Evolutionary conservation across 2,329 filamentous ascomycete genomes (phyloP).

Genomic region (Rugonectria rugulosa): DNA sequence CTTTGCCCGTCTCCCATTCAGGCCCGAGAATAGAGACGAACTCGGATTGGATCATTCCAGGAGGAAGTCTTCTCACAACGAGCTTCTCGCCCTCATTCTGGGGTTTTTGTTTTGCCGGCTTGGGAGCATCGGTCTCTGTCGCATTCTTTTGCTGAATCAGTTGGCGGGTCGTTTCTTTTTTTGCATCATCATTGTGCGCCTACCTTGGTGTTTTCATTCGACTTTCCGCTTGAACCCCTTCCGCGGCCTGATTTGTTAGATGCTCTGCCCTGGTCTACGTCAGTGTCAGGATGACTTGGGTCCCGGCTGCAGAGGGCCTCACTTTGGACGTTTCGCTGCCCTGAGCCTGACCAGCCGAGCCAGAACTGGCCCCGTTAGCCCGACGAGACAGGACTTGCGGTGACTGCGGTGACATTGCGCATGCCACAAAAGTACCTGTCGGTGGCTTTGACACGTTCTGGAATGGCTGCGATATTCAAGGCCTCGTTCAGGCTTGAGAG

Average conservation of each 20-base stretch:
- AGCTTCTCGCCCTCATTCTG: slow-evolving; percentile 75
- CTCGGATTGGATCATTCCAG: slow-evolving; percentile 82
- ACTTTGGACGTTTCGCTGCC: slow-evolving; percentile 41
- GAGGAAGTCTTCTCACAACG: slow-evolving; percentile 83
- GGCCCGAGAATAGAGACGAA: slow-evolving; percentile 76
- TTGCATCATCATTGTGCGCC: slow-evolving; percentile 12
- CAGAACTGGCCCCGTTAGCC: slow-evolving; percentile 43
- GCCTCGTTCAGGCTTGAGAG: slow-evolving; percentile 37
- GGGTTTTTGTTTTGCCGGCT: slow-evolving; percentile 41
- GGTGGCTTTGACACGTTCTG: slow-evolving; percentile 27
- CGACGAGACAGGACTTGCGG: slow-evolving; percentile 47
- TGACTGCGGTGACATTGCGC: slow-evolving; percentile 47
- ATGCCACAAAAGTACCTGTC: slow-evolving; percentile 36
- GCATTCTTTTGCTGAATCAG: slow-evolving; percentile 35
- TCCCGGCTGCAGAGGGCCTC: slow-evolving; percentile 25
- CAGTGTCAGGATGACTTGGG: slow-evolving; percentile 27
- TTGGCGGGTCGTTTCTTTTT: slow-evolving; percentile 15
- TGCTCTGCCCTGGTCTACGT: slow-evolving; percentile 32
- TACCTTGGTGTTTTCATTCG: slow-evolving; percentile 41
- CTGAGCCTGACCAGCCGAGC: slow-evolving; percentile 36
- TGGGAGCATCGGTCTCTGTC: slow-evolving; percentile 41
- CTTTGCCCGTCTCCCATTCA: slow-evolving; percentile 82
- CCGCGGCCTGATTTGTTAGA: slow-evolving; percentile 35
- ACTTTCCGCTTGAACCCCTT: slow-evolving; percentile 40
- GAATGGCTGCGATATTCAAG: slow-evolving; percentile 25